Evolutionary conservation across 148 eudicot genomes (phyloP), one percentile per base, ranked within the genome.

Genomic region (Chenopodium formosanum): DNA sequence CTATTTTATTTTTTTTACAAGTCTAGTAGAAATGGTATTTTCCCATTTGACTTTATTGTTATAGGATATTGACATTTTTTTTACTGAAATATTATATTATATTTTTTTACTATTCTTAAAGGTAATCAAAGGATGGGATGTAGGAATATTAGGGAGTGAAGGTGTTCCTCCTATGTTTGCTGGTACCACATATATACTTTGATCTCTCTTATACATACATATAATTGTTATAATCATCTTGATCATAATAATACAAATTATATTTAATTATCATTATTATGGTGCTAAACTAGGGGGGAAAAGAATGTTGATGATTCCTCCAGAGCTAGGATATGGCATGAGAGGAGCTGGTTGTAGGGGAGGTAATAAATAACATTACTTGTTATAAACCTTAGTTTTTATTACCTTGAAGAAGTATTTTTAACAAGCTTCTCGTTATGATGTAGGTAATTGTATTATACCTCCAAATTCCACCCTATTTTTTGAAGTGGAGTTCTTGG

Each of bases 41-140:
- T 37, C 40, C 40, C 40, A 37, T 37, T 37, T 37, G 5, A 37
- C 40, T 37, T 37, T 4, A 3, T 3, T 37, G 40, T 4, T 37
- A 10, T 48, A 48, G 52, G 12, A 48, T 48, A 48, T 48, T 48
- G 13, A 48, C 1, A 48, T 9, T 48, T 48, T 48, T 48, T 2
- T 48, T 13, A 75, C 16, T 56, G 3, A 31, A 32, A 3, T 32
- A 2, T 29, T 32, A 17, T 44, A 44, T 1, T 16, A 16, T 31
- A 11, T 9, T 1, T 29, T 52, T 2, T 3, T 4, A 25, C 22
- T 79, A 52, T 68, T 66, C n/a, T 53, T 46, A 60, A 74, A 95
- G 97, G 98, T 95, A 60, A 95, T 95, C 82, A 95, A 89, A 89
- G 98, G 98, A 31, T 95, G 97, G 98, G 98, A 95, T 81, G 80